These are phyloP conservation scores for Pleurostoma richardsiae DNA, from an alignment of 2,329 filamentous ascomycete genomes.

Conservation along the genomic window DNA sequence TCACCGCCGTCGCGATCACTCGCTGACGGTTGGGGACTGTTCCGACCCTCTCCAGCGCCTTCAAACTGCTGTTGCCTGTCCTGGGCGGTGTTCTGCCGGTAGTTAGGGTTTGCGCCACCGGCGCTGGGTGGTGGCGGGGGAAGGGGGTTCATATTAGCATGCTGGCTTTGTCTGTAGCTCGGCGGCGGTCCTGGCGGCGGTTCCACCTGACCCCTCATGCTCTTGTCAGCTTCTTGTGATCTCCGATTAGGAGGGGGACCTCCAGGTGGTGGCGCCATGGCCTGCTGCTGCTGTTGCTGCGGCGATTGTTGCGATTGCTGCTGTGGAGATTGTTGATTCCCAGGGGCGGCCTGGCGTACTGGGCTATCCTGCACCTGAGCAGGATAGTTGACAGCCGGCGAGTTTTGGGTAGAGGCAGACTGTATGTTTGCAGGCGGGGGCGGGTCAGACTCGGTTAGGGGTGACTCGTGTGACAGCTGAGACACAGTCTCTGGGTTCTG, in stretches of 20 bases:
- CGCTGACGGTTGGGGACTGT: constrained; percentile 48
- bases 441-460: constrained; percentile 43
- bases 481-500: constrained; percentile 56
- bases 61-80: constrained; percentile 19
- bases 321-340: constrained; percentile 21
- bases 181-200: constrained; percentile 41
- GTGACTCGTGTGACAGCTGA: constrained; percentile 59
- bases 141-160: constrained; percentile 34
- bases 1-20: constrained; percentile 29
- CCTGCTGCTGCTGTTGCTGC: constrained; percentile 15
- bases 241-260: constrained; percentile 38
- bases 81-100: constrained; percentile 31
- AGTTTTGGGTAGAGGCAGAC: constrained; percentile 29
- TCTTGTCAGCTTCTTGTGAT: constrained; percentile 44
- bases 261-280: constrained; percentile 43
- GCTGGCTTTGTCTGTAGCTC: constrained; percentile 46
- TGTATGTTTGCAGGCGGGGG: constrained; percentile 31
- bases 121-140: constrained; percentile 30
- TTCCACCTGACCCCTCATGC: constrained; percentile 35
- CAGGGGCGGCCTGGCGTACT: constrained; percentile 19
- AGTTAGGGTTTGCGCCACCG: constrained; percentile 28
- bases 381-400: constrained; percentile 34
- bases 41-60: constrained; percentile 35
- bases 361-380: constrained; percentile 29
- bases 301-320: constrained; percentile 18